A percentile compares a stretch with the other conserved stretches of the same genome.
These are phyloP conservation scores for Phytophthora sp. DNA, from an alignment of 352 stramenopile genomes.

Conservation along the genomic window DNA sequence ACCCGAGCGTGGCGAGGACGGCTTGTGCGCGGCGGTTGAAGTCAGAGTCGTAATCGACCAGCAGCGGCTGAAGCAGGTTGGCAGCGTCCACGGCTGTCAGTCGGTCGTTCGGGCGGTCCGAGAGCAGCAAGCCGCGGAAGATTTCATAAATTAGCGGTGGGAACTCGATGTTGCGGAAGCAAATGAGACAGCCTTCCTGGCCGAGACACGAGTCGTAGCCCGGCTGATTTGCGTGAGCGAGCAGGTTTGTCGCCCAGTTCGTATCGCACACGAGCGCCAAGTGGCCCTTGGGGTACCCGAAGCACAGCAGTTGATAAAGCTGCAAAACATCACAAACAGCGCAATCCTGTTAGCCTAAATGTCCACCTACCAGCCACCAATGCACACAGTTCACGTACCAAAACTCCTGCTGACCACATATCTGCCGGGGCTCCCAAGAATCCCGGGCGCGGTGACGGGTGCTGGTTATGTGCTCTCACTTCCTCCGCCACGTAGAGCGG, in stretches of 20 bases:
- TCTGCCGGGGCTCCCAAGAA: constrained; percentile 76
- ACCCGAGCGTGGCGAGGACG: constrained; percentile 52
- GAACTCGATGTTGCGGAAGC: constrained; percentile 79
- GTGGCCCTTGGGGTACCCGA: constrained; percentile 83
- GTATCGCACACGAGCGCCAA: constrained; percentile 74
- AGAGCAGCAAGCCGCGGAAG: constrained; percentile 63
- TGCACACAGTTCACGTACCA: constrained; percentile 49
- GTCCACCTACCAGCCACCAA: too few species aligned
- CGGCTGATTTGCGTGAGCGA: constrained; percentile 57
- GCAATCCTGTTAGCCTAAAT: background rate
- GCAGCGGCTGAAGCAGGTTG: constrained; percentile 58
- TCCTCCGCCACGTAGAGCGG: constrained; percentile 76
- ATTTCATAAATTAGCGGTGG: constrained; percentile 79
- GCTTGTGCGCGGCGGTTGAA: constrained; percentile 53
- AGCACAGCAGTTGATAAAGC: constrained; percentile 85
- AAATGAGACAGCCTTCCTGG: constrained; percentile 79
- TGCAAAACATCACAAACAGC: constrained; percentile 29
- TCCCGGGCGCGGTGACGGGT: constrained; percentile 55
- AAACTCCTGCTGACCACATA: constrained; percentile 79
- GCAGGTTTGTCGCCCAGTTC: constrained; percentile 75
- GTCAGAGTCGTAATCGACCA: constrained; percentile 66
- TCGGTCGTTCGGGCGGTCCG: constrained; percentile 52
- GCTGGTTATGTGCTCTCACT: constrained; percentile 68
- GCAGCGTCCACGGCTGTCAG: constrained; percentile 62
- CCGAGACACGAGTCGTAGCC: constrained; percentile 49